Percentiles rank a stretch among this genome's conserved stretches.
Evolutionary conservation across 306 rosid genomes (phyloP).

Genomic region (Rosa chinensis): DNA sequence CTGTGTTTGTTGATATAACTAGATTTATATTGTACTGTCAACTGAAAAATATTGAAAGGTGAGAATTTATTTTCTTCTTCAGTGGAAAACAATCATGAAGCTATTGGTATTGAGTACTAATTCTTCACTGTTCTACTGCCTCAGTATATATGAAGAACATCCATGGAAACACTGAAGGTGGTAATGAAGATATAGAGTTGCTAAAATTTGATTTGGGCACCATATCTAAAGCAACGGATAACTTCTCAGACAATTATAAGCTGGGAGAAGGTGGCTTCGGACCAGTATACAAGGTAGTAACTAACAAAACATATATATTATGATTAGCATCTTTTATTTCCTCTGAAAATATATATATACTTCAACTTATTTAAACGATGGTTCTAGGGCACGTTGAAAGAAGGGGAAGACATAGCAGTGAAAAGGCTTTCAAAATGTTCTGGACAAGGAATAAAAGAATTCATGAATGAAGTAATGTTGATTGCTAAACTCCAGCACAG

Average conservation of each 20-base stretch:
- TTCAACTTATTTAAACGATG: neutral
- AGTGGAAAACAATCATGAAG: neutral
- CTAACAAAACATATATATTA: neutral
- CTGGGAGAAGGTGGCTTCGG: slow-evolving; percentile 60
- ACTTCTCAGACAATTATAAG: slow-evolving; percentile 34
- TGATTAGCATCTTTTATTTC: neutral
- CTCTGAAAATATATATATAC: neutral
- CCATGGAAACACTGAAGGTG: neutral
- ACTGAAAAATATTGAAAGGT: neutral
- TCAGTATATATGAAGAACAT: neutral
- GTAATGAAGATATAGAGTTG: slow-evolving; percentile 35
- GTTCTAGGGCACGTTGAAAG: slow-evolving; percentile 42
- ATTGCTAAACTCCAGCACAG: slow-evolving; percentile 65
- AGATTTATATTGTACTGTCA: too few relatives aligned
- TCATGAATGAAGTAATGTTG: slow-evolving; percentile 52
- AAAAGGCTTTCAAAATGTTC: slow-evolving; percentile 48
- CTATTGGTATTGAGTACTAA: neutral
- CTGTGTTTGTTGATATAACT: neutral
- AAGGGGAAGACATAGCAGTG: slow-evolving; percentile 54
- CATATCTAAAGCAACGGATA: slow-evolving; percentile 33
- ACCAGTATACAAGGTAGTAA: slow-evolving; percentile 39
- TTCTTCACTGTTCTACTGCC: neutral
- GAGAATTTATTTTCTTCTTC: neutral
- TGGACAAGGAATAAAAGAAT: slow-evolving; percentile 53
- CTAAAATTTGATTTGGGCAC: slow-evolving; percentile 30